These are phyloP conservation scores for Backusella liffmaniae DNA, from an alignment of 192 early-diverging fungal genomes.

Conservation along the genomic window DNA sequence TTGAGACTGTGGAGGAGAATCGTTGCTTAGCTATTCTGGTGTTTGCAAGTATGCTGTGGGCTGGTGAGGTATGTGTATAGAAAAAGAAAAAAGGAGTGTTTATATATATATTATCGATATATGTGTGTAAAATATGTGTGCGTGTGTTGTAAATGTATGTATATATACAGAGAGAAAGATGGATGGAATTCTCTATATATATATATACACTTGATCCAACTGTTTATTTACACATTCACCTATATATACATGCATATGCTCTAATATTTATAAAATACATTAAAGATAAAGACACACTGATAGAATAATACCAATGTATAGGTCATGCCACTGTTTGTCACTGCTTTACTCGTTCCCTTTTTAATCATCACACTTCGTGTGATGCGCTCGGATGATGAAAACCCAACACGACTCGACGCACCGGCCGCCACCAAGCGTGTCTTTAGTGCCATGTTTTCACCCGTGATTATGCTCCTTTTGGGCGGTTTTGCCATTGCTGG, in stretches of 20 bases:
- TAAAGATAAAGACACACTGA: not conserved
- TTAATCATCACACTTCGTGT: slow-evolving; percentile 83
- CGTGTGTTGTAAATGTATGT: not conserved
- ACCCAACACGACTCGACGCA: slow-evolving; percentile 60
- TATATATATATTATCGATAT: not conserved
- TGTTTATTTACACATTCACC: not conserved
- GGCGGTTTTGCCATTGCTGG: slow-evolving; percentile 94
- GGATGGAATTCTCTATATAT: not conserved
- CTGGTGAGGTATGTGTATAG: slow-evolving; percentile 68
- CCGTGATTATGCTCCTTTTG: slow-evolving; percentile 94
- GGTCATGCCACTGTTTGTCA: slow-evolving; percentile 91
- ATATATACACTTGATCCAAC: not conserved
- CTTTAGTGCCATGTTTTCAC: slow-evolving; percentile 92
- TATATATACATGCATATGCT: not conserved
- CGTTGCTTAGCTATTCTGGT: slow-evolving; percentile 92
- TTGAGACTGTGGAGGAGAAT: slow-evolving; percentile 73
- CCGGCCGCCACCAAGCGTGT: slow-evolving; percentile 80
- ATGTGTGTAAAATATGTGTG: not conserved
- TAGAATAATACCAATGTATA: slow-evolving; percentile 18
- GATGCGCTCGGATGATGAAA: slow-evolving; percentile 63
- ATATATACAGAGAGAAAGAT: not conserved
- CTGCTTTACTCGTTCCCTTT: slow-evolving; percentile 84
- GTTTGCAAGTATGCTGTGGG: slow-evolving; percentile 90
- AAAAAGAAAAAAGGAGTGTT: too few species aligned
- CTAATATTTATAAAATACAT: not conserved